These are phyloP conservation scores for Myriosclerotinia curreyana DNA, from an alignment of 2,329 filamentous ascomycete genomes.

Conservation along the genomic window DNA sequence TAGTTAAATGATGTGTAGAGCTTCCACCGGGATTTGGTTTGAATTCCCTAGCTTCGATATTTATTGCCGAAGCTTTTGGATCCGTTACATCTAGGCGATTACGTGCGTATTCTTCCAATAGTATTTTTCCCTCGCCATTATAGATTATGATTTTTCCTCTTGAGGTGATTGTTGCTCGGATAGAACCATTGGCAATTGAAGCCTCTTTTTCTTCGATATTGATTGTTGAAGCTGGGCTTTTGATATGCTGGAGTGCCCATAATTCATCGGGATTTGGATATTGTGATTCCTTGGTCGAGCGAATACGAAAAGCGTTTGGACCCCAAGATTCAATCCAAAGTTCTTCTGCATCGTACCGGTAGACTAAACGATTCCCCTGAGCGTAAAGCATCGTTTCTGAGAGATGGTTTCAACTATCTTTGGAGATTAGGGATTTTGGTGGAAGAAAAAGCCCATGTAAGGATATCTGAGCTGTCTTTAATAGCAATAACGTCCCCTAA, in stretches of 20 bases:
- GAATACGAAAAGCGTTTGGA: slow-evolving; percentile 47
- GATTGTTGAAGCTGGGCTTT: slow-evolving; percentile 4
- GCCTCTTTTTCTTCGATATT: slow-evolving; percentile 29
- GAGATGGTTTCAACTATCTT: background rate
- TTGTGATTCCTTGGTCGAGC: slow-evolving; percentile 44
- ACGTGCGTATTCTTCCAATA: slow-evolving; percentile 52
- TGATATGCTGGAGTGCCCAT: slow-evolving; percentile 42
- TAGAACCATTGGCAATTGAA: slow-evolving; percentile 47
- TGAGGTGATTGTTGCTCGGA: slow-evolving; percentile 46
- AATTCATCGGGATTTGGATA: slow-evolving; percentile 42
- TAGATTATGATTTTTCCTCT: slow-evolving; percentile 49
- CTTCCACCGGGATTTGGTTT: slow-evolving; percentile 47
- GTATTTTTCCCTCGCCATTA: slow-evolving; percentile 43
- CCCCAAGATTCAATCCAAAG: slow-evolving; percentile 52
- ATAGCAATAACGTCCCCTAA: background rate
- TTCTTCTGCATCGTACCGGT: slow-evolving; percentile 45
- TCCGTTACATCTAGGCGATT: slow-evolving; percentile 48
- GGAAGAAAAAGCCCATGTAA: background rate
- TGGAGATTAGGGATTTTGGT: too few species aligned
- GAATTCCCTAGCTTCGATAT: slow-evolving; percentile 51
- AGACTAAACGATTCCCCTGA: slow-evolving; percentile 34
- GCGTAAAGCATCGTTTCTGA: slow-evolving; percentile 30
- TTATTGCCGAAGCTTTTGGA: slow-evolving; percentile 50
- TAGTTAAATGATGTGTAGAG: slow-evolving; percentile 51
- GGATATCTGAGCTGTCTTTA: background rate